Percentiles rank a stretch among this genome's conserved stretches.
Evolutionary conservation across 768 basidiomycete species (phyloP).

Genomic region (Sutorius australiensis): DNA sequence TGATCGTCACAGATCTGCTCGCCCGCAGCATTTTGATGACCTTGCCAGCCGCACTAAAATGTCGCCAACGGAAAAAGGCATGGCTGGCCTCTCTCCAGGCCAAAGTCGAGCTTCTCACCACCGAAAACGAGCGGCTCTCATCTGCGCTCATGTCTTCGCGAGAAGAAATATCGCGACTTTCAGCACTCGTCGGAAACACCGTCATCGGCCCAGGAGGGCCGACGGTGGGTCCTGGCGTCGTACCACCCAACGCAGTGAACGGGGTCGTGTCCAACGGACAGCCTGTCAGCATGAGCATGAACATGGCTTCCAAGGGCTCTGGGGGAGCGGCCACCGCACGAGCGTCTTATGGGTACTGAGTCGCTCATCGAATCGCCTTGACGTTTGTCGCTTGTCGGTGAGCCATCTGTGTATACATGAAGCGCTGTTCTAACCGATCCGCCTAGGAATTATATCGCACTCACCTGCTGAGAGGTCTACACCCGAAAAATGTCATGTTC

Average conservation of each 20-base stretch:
- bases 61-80: constrained; percentile 98
- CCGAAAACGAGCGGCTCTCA: constrained; percentile 93
- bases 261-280: constrained; percentile 30
- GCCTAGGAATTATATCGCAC: constrained; percentile 13
- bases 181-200: constrained; percentile 63
- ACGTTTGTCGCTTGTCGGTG: constrained; percentile 14
- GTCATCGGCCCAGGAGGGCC: constrained; percentile 45
- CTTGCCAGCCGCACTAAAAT: constrained; percentile 86
- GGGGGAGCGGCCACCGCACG: constrained; percentile 28
- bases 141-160: constrained; percentile 81
- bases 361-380: not conserved
- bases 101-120: constrained; percentile 87
- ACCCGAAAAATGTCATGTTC: constrained; percentile 19
- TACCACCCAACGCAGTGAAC: constrained; percentile 26
- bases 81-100: constrained; percentile 92
- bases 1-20: not conserved
- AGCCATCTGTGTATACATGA: not conserved
- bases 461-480: constrained; percentile 16
- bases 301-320: constrained; percentile 36
- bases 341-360: constrained; percentile 42
- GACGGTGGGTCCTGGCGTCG: constrained; percentile 29
- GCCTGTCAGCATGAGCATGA: constrained; percentile 43
- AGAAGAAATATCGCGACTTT: constrained; percentile 87
- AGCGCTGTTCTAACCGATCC: not conserved
- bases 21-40: constrained; percentile 3